Evolutionary conservation across 495 filamentous ascomycete species (phyloP).

Genomic region (Trichocladium antarcticum): DNA sequence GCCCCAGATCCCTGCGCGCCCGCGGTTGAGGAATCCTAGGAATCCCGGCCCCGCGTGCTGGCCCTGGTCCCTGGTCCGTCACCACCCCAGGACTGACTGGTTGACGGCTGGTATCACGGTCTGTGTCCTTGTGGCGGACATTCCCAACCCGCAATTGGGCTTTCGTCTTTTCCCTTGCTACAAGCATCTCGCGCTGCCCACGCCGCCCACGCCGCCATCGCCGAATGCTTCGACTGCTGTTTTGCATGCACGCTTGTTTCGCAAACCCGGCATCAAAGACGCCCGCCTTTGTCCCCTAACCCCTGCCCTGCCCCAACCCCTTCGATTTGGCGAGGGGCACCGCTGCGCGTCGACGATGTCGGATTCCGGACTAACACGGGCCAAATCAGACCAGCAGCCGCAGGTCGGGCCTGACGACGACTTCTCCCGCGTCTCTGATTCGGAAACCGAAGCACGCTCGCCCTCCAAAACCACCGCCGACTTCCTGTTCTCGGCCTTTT

Average conservation of each 20-base stretch:
- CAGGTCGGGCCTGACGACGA: constrained; percentile 16
- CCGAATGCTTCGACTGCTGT: too few species aligned
- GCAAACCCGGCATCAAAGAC: too few species aligned
- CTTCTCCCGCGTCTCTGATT: constrained; percentile 26
- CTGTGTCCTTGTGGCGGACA: constrained; percentile 20
- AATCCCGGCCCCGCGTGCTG: constrained; percentile 5
- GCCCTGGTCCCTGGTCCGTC: constrained; percentile 15
- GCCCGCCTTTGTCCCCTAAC: background rate
- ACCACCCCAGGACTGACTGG: constrained; percentile 9
- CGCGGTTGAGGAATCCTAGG: constrained; percentile 2
- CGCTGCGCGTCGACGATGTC: constrained; percentile 16
- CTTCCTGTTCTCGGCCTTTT: constrained; percentile 39
- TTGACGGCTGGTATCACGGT: constrained; percentile 9
- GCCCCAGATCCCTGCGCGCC: background rate
- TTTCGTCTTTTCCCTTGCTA: constrained; percentile 5
- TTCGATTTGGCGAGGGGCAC: constrained; percentile 8
- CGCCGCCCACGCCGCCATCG: too few species aligned
- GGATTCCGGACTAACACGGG: constrained; percentile 23
- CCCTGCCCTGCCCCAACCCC: background rate
- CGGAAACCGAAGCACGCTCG: constrained; percentile 31
- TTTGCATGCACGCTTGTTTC: too few species aligned
- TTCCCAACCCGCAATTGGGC: constrained; percentile 3
- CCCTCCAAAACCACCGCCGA: constrained; percentile 31
- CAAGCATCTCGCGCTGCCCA: constrained; percentile 1
- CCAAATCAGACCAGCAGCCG: constrained; percentile 21